Base-by-base conservation (phyloP, 2,329 filamentous ascomycete genomes). In the Cytospora piceicola region DNA sequence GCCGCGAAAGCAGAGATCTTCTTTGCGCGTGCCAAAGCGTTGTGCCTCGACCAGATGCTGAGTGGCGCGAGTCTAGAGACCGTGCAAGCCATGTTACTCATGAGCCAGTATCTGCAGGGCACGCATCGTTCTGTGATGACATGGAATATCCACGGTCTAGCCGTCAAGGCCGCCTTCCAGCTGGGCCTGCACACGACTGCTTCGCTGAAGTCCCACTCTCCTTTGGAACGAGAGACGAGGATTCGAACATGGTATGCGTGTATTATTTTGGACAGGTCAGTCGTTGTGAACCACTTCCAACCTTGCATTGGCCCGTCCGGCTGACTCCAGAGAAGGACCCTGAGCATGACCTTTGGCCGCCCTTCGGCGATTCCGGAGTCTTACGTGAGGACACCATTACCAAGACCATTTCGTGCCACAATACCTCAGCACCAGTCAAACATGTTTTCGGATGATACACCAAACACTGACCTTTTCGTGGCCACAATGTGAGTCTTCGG, bases 91-190 rank as follows among this genome's bases (percentile, higher is more conserved):
- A 75, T 85, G 9, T 74, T 86, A 0, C 66, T 86, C 0, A 77
- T 81, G 68, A 78, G 78, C 5, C 81, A 83, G 57, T 86, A 85
- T 64, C 75, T 85, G 0, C 83, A 86, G 69, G 82, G 83, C 2
- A 85, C 83, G 0, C 81, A 84, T 46, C 80, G 79, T 24, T 84
- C 83, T 0, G 75, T 84, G 2, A 79, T 85, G 62, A 80, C 84
- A 2, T 87, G 84, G 83, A 82, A 77, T 0, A 76, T 82, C 0
- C 84, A 86, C 67, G 83, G 84, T 0, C 75, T 86, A 0, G 79
- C 83, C 0, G 78, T 85, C 3, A 82, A 79, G 65, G 79, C 80
- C 0, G 83, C 83, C 0, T 74, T 83, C 30, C 80, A 83, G 34
- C 73, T 87, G 1, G 84, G 84, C 0, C 71, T 86, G 0, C 83